Percentiles rank a stretch among this genome's conserved stretches.
Conservation (phyloP, 148 eudicot species). For the Heliamphora exappendiculata region DNA sequence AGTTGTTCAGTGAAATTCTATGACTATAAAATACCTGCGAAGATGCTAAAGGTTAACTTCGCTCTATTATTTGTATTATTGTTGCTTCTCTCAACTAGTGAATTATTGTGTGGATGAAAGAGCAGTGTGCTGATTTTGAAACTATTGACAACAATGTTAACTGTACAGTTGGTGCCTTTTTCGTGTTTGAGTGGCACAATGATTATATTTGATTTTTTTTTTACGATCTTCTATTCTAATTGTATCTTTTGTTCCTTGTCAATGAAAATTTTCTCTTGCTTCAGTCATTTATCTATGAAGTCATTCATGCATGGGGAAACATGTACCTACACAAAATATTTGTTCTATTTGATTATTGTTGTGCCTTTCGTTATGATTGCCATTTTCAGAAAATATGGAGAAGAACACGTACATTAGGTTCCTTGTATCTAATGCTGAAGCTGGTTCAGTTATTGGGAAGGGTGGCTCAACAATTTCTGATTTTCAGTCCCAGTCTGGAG, state of each 20-base stretch:
- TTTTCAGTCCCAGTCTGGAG: constrained; percentile 87
- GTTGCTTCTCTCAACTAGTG: neutral
- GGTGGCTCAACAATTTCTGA: constrained; percentile 88
- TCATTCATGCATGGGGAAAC: neutral
- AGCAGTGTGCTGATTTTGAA: neutral
- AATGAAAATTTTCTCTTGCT: neutral
- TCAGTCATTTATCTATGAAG: neutral
- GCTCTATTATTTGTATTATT: neutral
- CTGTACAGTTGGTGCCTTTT: neutral
- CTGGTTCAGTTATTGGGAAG: constrained; percentile 96
- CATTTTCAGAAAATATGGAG: constrained; percentile 38
- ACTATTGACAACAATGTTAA: neutral
- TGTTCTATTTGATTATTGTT: neutral
- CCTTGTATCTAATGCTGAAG: constrained; percentile 93
- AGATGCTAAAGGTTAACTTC: neutral
- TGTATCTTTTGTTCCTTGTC: neutral
- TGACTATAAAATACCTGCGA: neutral
- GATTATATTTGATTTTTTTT: neutral
- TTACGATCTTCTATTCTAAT: neutral
- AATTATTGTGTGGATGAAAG: neutral
- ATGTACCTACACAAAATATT: neutral
- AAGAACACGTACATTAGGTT: constrained; percentile 63
- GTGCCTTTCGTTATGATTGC: neutral
- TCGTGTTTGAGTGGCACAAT: neutral
- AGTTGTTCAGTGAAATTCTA: neutral